Base-by-base conservation (phyloP, 176 grass and related monocot species). In the Avena sativa region DNA sequence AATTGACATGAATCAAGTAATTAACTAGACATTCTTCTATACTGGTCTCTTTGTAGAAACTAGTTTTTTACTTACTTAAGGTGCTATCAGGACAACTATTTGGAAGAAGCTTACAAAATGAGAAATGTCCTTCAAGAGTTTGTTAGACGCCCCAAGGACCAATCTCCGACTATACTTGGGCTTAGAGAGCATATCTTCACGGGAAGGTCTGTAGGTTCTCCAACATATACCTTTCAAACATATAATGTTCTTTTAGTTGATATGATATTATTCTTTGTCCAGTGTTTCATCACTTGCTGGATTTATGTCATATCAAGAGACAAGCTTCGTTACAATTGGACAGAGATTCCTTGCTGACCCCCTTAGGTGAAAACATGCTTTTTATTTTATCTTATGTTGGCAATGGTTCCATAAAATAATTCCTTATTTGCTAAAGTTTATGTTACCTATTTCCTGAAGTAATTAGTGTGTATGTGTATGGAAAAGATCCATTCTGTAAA, bases 301-400 rank as follows among this genome's bases (percentile, higher is more conserved):
- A 44, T 98, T 98, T 77, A 98, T 98, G 96, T 98, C 96, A 80
- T 94, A 98, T 89, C 96, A 98, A 92, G 96, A 98, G 85, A 95
- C 96, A 73, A 98, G 96, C 62, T 98, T 98, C 87, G 96, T 98
- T 72, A 98, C 96, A 51, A 96, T 98, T 76, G 96, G 96, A 81
- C 96, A 98, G 81, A 91, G 96, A 87, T 95, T 98, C 89, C 96
- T 98, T 91, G 92, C 93, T 80, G 93, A 94, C 79, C 96, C 93
- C 50, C 93, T 98, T 63, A 96, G 93, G 96, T 94, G 62, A 89
- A 53, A 81, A 71, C 71, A 81, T 78, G 3, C n/a, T 62, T 56
- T 51, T 43, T 64, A 57, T 79, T 79, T 76, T 23, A 85, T 76
- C 25, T 62, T 69, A 51, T 84, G 13, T 78, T 67, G 10, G 13